These are phyloP conservation scores for Hibiscus mutabilis DNA, from an alignment of 345 rosid genomes.

Conservation along the genomic window DNA sequence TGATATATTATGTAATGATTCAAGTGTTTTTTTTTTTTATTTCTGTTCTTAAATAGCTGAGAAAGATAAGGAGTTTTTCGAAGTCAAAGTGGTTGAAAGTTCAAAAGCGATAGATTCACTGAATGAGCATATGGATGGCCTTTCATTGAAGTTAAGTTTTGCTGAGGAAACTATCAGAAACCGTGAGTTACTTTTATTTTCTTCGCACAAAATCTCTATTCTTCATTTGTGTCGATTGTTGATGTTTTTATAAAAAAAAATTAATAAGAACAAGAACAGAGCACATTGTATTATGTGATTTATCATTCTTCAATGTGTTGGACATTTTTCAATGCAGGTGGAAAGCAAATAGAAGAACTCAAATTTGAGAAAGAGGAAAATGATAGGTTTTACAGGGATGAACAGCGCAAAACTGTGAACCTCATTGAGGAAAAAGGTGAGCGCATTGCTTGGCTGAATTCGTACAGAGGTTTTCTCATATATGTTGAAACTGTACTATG, in stretches of 20 bases:
- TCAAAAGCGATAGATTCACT: slow-evolving; percentile 37
- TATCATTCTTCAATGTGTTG: neutral
- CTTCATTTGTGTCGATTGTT: slow-evolving; percentile 1
- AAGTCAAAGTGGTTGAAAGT: slow-evolving; percentile 35
- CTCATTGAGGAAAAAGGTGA: slow-evolving; percentile 72
- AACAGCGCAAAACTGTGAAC: slow-evolving; percentile 31
- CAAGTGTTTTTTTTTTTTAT: neutral
- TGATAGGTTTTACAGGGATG: slow-evolving; percentile 42
- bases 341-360: slow-evolving; percentile 60
- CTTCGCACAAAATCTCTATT: neutral
- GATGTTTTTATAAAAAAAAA: neutral
- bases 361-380: slow-evolving; percentile 46
- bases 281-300: neutral
- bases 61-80: slow-evolving; percentile 43
- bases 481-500: neutral
- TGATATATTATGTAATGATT: neutral
- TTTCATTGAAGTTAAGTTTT: slow-evolving; percentile 41
- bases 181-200: slow-evolving; percentile 36
- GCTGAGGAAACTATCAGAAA: slow-evolving; percentile 45
- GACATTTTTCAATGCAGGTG: slow-evolving; percentile 35
- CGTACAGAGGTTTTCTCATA: neutral
- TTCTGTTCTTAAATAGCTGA: slow-evolving; percentile 51
- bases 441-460: neutral
- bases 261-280: neutral
- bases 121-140: slow-evolving; percentile 36